Evolutionary conservation across 2,329 filamentous ascomycete species (phyloP).

Genomic region (Aureobasidium musti): DNA sequence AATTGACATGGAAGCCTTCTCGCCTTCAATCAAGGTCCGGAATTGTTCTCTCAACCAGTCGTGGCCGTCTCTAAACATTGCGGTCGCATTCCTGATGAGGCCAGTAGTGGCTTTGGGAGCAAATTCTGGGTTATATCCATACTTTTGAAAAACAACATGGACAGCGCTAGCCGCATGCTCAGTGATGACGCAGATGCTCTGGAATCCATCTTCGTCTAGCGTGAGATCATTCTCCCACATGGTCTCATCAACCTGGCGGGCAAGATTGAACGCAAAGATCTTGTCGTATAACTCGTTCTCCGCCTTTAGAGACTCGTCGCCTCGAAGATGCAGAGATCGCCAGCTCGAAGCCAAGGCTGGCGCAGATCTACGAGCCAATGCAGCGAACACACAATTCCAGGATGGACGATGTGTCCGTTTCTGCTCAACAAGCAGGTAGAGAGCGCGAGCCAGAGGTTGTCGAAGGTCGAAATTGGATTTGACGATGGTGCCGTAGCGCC

Average conservation of each 20-base stretch:
- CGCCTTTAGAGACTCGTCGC: neutral
- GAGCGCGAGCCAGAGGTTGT: constrained; percentile 36
- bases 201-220: constrained; percentile 39
- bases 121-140: neutral
- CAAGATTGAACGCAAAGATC: constrained; percentile 34
- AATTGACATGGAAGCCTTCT: neutral
- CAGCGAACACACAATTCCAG: constrained; percentile 37
- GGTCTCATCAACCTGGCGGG: constrained; percentile 36
- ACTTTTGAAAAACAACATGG: constrained; percentile 9
- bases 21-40: constrained; percentile 23
- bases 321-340: neutral
- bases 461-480: constrained; percentile 25
- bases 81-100: constrained; percentile 2
- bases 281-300: constrained; percentile 23
- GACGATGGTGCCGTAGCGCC: neutral
- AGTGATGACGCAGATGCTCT: constrained; percentile 40
- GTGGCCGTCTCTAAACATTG: neutral
- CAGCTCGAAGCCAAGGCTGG: constrained; percentile 15
- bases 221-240: constrained; percentile 41
- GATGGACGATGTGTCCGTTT: constrained; percentile 32
- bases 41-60: constrained; percentile 27
- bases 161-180: constrained; percentile 39
- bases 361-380: constrained; percentile 31
- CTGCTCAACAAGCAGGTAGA: constrained; percentile 35
- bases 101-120: neutral